Conservation (phyloP, 2,329 filamentous ascomycete genomes). For the Xylariomycetidae sp. region DNA sequence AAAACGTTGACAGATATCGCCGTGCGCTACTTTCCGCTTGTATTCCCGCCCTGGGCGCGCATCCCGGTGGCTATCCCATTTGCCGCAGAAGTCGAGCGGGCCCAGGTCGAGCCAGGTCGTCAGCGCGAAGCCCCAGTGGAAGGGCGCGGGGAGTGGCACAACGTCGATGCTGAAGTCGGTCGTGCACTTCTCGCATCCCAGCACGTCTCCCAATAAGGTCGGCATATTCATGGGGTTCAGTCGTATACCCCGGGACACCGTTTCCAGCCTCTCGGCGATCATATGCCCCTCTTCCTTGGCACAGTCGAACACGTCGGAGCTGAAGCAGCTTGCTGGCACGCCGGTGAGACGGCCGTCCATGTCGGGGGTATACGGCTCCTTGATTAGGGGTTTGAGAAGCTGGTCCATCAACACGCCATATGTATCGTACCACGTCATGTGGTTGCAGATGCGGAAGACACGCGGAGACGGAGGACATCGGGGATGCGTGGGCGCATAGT, state of each 20-base stretch:
- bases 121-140: constrained; percentile 19
- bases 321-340: constrained; percentile 17
- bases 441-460: constrained; percentile 14
- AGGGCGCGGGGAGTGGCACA: constrained; percentile 14
- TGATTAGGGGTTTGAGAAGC: constrained; percentile 4
- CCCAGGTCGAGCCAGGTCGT: constrained; percentile 21
- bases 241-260: constrained; percentile 4
- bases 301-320: constrained; percentile 8
- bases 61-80: constrained; percentile 19
- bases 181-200: constrained; percentile 16
- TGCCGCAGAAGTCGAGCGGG: constrained; percentile 15
- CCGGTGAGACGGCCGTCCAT: too few species aligned
- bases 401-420: constrained; percentile 8
- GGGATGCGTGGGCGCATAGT: background rate
- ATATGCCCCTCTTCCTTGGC: constrained; percentile 14
- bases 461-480: constrained; percentile 6
- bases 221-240: constrained; percentile 10
- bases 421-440: constrained; percentile 10
- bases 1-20: constrained; percentile 15
- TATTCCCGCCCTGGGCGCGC: constrained; percentile 8
- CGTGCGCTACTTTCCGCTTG: constrained; percentile 3
- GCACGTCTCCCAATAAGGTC: constrained; percentile 10
- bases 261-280: constrained; percentile 12
- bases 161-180: constrained; percentile 19
- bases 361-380: too few species aligned